These are phyloP conservation scores for Hymenochaete sp. DNA, from an alignment of 1,284 basidiomycete species.

Conservation along the genomic window DNA sequence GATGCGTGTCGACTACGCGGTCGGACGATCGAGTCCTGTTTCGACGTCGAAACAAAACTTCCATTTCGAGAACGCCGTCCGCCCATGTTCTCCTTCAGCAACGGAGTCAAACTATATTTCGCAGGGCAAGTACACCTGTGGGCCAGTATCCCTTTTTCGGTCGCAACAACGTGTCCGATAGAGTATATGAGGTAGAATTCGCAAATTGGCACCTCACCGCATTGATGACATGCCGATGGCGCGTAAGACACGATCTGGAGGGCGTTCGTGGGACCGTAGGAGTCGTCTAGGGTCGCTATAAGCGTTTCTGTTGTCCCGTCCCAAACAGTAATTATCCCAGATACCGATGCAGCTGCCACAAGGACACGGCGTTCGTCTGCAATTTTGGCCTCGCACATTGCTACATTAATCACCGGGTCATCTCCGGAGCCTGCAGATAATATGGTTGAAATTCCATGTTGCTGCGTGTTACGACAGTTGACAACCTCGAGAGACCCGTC, in stretches of 20 bases:
- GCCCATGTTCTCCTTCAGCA: slow-evolving; percentile 32
- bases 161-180: slow-evolving; percentile 47
- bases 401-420: slow-evolving; percentile 44
- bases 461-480: slow-evolving; percentile 27
- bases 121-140: slow-evolving; percentile 60
- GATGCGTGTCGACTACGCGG: slow-evolving; percentile 37
- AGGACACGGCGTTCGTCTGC: slow-evolving; percentile 43
- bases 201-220: slow-evolving; percentile 57
- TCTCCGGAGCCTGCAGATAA: slow-evolving; percentile 43
- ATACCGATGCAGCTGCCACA: slow-evolving; percentile 52
- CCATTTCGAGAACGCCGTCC: slow-evolving; percentile 51
- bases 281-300: slow-evolving; percentile 50
- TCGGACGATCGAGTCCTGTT: slow-evolving; percentile 27
- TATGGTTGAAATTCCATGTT: slow-evolving; percentile 27
- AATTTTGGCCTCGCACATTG: slow-evolving; percentile 44
- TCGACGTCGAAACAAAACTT: slow-evolving; percentile 42
- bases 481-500: slow-evolving; percentile 57
- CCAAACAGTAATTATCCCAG: slow-evolving; percentile 65
- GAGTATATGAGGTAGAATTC: slow-evolving; percentile 56
- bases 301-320: slow-evolving; percentile 52
- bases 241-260: slow-evolving; percentile 45
- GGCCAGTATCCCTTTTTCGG: slow-evolving; percentile 51
- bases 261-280: slow-evolving; percentile 43
- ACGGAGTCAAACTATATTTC: too few species aligned
- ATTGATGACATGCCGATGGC: slow-evolving; percentile 50